Evolutionary conservation across 352 stramenopile genomes (phyloP).

Genomic region (Pythium angustatum): DNA sequence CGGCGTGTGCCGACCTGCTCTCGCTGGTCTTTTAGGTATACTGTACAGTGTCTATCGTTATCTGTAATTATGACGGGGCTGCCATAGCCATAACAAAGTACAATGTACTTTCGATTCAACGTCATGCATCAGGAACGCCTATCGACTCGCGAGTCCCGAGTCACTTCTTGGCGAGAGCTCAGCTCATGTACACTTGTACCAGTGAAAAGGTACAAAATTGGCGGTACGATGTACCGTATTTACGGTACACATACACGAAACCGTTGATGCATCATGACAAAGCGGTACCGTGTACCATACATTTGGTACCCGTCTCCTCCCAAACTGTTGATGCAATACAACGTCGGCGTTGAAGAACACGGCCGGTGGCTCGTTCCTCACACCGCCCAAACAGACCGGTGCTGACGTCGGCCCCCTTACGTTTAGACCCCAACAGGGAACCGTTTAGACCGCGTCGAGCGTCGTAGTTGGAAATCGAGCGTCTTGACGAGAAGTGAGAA

Average conservation of each 20-base stretch:
- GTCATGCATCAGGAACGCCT: too few relatives aligned
- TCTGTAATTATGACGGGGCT: too few relatives aligned
- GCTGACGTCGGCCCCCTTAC: conserved; percentile 5
- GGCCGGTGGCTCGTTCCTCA: neutral
- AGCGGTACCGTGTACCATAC: conserved; percentile 1
- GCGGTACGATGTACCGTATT: conserved; percentile 4
- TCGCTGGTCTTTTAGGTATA: too few relatives aligned
- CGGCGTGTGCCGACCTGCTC: too few relatives aligned
- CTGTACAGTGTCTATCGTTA: too few relatives aligned
- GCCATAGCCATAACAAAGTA: too few relatives aligned
- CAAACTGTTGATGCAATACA: conserved; percentile 23
- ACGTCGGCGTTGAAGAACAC: conserved; percentile 13
- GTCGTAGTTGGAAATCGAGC: neutral
- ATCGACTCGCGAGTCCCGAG: too few relatives aligned
- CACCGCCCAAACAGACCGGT: neutral
- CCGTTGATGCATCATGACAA: neutral
- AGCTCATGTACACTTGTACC: too few relatives aligned
- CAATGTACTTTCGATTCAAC: too few relatives aligned
- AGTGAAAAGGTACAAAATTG: too few relatives aligned
- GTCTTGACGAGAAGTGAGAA: neutral
- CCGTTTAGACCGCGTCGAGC: neutral
- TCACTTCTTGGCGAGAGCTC: too few relatives aligned
- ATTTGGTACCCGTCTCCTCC: conserved; percentile 2
- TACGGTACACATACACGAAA: conserved; percentile 7
- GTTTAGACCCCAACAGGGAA: conserved; percentile 1